phyloP scores from a whole-genome alignment of 75 land plant genomes.

The Larix kaempferi region DNA sequence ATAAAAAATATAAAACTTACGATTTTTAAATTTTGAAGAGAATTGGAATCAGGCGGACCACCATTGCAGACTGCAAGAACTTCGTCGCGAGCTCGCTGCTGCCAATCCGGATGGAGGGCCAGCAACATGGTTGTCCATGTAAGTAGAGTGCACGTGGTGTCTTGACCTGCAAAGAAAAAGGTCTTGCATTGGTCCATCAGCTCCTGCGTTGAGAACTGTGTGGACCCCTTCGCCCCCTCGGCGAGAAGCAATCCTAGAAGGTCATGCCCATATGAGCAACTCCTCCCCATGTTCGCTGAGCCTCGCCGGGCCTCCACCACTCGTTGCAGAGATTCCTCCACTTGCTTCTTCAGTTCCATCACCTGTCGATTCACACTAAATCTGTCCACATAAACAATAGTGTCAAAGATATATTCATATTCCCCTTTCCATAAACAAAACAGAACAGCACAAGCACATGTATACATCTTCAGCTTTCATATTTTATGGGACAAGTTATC shows the following conservation, averaged over 20 bases:
- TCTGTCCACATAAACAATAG: slow-evolving; percentile 18
- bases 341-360: slow-evolving; percentile 8
- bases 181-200: slow-evolving; percentile 40
- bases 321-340: slow-evolving; percentile 22
- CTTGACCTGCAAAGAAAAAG: slow-evolving; percentile 53
- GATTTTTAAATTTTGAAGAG: slow-evolving; percentile 20
- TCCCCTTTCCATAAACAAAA: too few species aligned
- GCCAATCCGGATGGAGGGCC: slow-evolving; percentile 37
- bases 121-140: slow-evolving; percentile 39
- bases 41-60: not conserved
- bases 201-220: slow-evolving; percentile 14
- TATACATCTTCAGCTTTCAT: not conserved
- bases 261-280: slow-evolving; percentile 24
- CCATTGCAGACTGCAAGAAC: slow-evolving; percentile 7
- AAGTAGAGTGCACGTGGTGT: slow-evolving; percentile 23
- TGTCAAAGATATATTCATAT: not conserved
- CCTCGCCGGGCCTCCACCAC: slow-evolving; percentile 20
- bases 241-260: slow-evolving; percentile 39
- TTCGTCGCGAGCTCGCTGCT: slow-evolving; percentile 34
- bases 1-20: slow-evolving; percentile 15
- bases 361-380: slow-evolving; percentile 22
- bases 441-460: not conserved
- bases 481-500: not conserved
- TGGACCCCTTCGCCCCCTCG: slow-evolving; percentile 13
- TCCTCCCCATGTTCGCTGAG: slow-evolving; percentile 5